phyloP scores from a whole-genome alignment of 2,329 filamentous ascomycete genomes.

The Neocatenulostroma microsporum region DNA sequence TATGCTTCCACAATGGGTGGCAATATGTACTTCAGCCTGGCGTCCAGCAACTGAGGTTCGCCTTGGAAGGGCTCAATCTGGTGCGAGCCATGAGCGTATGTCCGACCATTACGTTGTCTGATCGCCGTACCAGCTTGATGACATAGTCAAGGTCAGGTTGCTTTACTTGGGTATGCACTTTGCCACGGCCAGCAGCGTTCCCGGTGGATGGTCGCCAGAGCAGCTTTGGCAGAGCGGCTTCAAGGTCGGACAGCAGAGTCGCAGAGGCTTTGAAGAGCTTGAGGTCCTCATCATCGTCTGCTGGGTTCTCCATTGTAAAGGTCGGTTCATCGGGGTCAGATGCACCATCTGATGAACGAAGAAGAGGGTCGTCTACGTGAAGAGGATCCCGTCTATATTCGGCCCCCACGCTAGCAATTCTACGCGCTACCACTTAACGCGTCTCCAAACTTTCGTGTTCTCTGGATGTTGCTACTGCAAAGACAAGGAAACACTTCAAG shows the following conservation, averaged over 20 bases:
- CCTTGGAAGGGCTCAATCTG: slow-evolving; percentile 85
- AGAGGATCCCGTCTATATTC: not conserved
- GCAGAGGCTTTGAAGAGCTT: slow-evolving; percentile 38
- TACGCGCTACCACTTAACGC: slow-evolving; percentile 16
- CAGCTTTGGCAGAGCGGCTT: slow-evolving; percentile 38
- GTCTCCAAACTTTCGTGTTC: slow-evolving; percentile 4
- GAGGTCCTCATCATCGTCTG: slow-evolving; percentile 40
- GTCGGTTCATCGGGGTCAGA: not conserved
- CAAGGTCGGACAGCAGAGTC: slow-evolving; percentile 26
- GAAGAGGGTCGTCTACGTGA: too few relatives aligned
- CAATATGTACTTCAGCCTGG: slow-evolving; percentile 68
- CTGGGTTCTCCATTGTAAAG: slow-evolving; percentile 10
- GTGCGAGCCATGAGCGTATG: slow-evolving; percentile 14
- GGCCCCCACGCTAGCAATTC: slow-evolving; percentile 5
- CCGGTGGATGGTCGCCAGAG: slow-evolving; percentile 29
- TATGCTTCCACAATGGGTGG: slow-evolving; percentile 69
- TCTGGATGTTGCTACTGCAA: not conserved
- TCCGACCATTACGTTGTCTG: not conserved
- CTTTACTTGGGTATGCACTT: slow-evolving; percentile 32
- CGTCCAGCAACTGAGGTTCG: slow-evolving; percentile 85
- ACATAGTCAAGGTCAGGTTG: slow-evolving; percentile 34
- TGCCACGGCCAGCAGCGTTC: slow-evolving; percentile 16
- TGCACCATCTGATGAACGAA: not conserved
- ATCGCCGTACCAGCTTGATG: slow-evolving; percentile 26
- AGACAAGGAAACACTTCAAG: not conserved